Base-by-base conservation (phyloP, 495 filamentous ascomycete species). In the Penicillium coprophilum region DNA sequence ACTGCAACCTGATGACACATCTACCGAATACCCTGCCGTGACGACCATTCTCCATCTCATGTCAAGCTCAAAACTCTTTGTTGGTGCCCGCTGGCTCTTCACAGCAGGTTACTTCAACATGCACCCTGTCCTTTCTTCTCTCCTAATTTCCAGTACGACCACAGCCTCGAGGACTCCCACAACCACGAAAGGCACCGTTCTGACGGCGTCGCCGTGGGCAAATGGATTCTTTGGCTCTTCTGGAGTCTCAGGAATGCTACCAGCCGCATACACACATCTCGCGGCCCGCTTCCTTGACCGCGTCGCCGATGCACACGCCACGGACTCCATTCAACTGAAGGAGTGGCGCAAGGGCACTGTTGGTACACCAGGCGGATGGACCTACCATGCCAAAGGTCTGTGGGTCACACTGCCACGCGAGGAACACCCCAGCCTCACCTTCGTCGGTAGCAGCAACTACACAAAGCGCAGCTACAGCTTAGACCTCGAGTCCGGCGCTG, bases 91-190 rank as follows among this genome's bases (percentile, higher is more conserved):
- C 34, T 97, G 94, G 92, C 90, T 90, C 13, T 97, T 98, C 72
- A 97, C 94, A 20, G 93, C 94, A 2, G 94, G 94, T 27, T 98
- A 98, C 71, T 98, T 98, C 78, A 98, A 99, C 72, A 95, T 94
- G 47, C 89, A 90, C 38, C 85, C 92, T 3, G 80, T 84, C 2
- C 81, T 96, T 7, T 92, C 88, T 15, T 80, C 85, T 45, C 80
- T 96, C 4, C 75, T 97, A 1, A 83, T 99, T 17, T 74, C 80
- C 17, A 91, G 75, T 53, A 77, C 74, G 11, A 75, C 75, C 19
- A 50, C 63, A 4, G 62, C 71, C 31, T 60, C 70, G 17, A 52
- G 65, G 21, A 59, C 64, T 23, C 43, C 65, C 13, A 68, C 67
- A 28, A 70, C 68, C 13, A 75, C 90, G 15, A 76, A 76, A 48